Evolutionary conservation across 2,329 filamentous ascomycete species (phyloP).

Genomic region (Apiospora rasikravindrae): DNA sequence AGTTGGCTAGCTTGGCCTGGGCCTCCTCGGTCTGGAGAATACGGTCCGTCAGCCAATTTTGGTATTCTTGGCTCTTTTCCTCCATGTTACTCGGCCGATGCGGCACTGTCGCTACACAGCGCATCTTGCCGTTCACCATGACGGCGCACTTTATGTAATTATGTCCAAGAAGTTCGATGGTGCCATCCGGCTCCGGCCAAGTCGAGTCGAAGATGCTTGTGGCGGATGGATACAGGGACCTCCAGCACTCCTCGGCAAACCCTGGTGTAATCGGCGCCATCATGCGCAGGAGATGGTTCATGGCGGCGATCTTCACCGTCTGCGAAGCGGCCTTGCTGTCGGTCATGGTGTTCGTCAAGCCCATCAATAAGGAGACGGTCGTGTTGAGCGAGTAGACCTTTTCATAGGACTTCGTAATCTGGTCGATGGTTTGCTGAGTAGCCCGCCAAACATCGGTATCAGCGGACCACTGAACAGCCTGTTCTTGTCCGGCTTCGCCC

Average conservation of each 20-base stretch:
- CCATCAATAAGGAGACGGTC: constrained; percentile 81
- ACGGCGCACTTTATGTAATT: constrained; percentile 66
- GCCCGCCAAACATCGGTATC: constrained; percentile 64
- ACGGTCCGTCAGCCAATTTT: constrained; percentile 65
- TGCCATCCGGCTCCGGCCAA: constrained; percentile 66
- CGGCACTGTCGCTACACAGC: constrained; percentile 69
- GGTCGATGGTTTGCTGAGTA: constrained; percentile 70
- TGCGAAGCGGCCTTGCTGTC: constrained; percentile 49
- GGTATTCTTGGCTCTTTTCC: constrained; percentile 44
- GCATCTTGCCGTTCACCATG: constrained; percentile 80
- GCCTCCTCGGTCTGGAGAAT: constrained; percentile 68
- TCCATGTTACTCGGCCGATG: constrained; percentile 49
- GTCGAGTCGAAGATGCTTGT: constrained; percentile 49
- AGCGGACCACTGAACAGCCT: constrained; percentile 46
- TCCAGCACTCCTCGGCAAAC: constrained; percentile 83
- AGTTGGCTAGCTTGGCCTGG: constrained; percentile 55
- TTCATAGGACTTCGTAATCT: constrained; percentile 71
- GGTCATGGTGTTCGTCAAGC: constrained; percentile 72
- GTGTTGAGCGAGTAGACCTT: constrained; percentile 82
- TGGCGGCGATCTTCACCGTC: constrained; percentile 54
- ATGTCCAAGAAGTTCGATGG: constrained; percentile 54
- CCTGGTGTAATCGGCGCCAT: constrained; percentile 81
- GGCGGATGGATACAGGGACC: constrained; percentile 51
- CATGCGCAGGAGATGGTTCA: constrained; percentile 68
- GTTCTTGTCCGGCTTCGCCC: constrained; percentile 35